phyloP scores from a whole-genome alignment of 2,329 filamentous ascomycete genomes.

The Lasiodiplodia citricola region DNA sequence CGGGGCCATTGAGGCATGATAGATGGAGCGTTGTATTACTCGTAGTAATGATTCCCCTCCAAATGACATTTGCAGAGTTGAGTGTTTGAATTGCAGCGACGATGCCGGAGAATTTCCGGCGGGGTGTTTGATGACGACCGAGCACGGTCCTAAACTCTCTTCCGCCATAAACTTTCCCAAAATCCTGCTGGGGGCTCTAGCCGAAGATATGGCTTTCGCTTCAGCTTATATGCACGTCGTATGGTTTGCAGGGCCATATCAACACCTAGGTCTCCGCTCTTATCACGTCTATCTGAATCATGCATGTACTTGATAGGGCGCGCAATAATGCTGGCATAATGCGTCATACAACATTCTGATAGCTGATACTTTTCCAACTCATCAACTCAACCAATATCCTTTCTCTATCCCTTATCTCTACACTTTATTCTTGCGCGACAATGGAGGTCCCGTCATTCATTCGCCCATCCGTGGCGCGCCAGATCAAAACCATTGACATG shows the following conservation, averaged over 20 bases:
- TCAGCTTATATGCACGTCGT: neutral
- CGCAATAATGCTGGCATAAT: neutral
- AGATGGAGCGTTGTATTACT: neutral
- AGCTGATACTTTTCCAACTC: neutral
- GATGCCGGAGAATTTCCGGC: neutral
- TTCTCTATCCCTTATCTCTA: neutral
- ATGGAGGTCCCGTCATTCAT: conserved; percentile 19
- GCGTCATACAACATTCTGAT: neutral
- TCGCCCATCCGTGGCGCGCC: neutral
- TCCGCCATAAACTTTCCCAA: neutral
- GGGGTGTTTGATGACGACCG: neutral
- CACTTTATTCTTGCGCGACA: neutral
- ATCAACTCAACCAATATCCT: neutral
- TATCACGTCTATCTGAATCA: neutral
- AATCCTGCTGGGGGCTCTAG: neutral
- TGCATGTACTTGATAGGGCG: conserved; percentile 8
- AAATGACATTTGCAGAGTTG: no score
- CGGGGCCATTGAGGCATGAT: neutral
- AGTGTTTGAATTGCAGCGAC: neutral
- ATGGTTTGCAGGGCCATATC: neutral
- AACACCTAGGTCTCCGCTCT: neutral
- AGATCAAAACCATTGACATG: conserved; percentile 36
- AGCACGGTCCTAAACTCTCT: neutral
- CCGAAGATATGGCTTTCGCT: neutral
- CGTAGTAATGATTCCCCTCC: neutral